Percentiles rank a stretch among this genome's conserved stretches.
Conservation (phyloP, 129 eudicot genomes). For the Gnaphalium uliginosum region DNA sequence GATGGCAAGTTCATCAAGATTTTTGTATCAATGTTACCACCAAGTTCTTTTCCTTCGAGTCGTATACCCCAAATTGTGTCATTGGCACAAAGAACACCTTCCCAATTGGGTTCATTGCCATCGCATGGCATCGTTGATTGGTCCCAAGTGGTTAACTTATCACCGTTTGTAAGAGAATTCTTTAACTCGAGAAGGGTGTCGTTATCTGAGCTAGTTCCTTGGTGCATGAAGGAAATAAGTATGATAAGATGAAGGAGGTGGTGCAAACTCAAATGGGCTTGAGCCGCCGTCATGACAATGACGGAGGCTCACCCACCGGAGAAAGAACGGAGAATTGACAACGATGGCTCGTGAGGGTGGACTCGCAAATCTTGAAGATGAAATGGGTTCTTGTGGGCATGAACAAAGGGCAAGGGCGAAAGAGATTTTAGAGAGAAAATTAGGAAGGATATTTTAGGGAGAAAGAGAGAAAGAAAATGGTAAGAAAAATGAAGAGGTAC, state of each 20-base stretch:
- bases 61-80: conserved; percentile 61
- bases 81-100: conserved; percentile 48
- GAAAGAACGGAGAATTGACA: conserved; percentile 31
- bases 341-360: conserved; percentile 15
- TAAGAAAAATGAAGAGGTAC: conserved; percentile 20
- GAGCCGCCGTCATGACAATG: conserved; percentile 40
- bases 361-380: conserved; percentile 25
- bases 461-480: conserved; percentile 2
- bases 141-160: conserved; percentile 49
- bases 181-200: conserved; percentile 61
- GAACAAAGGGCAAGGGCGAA: conserved; percentile 12
- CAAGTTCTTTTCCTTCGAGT: conserved; percentile 61
- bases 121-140: conserved; percentile 44
- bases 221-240: conserved; percentile 20
- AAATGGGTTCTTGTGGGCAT: conserved; percentile 35
- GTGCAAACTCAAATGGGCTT: background rate
- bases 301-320: conserved; percentile 53
- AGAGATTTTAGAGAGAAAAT: conserved; percentile 11
- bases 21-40: conserved; percentile 49
- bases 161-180: conserved; percentile 38
- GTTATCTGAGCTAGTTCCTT: conserved; percentile 33
- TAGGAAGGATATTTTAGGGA: background rate
- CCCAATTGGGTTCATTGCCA: conserved; percentile 50
- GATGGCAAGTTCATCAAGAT: conserved; percentile 37
- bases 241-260: conserved; percentile 21